Evolutionary conservation across 202 grass and related monocot genomes (phyloP).

Genomic region (Hordeum pubiflorum): DNA sequence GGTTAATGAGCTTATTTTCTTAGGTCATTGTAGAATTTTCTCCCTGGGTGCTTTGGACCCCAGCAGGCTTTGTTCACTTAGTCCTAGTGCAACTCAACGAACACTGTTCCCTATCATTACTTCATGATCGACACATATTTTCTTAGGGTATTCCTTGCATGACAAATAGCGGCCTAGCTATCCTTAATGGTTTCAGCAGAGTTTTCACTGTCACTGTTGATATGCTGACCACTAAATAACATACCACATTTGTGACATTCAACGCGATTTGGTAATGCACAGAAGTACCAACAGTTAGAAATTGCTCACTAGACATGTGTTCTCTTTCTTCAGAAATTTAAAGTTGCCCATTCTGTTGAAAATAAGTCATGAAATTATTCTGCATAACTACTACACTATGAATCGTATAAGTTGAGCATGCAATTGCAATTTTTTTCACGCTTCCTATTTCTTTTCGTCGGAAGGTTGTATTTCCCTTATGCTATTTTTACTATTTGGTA

Average conservation of each 20-base stretch:
- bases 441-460: background rate
- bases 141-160: background rate
- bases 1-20: background rate
- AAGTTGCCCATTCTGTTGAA: background rate
- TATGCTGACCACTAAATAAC: background rate
- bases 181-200: background rate
- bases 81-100: background rate
- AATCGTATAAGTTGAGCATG: background rate
- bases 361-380: background rate
- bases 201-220: background rate
- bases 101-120: background rate
- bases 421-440: constrained; percentile 17
- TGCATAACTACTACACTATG: background rate
- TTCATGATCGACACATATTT: background rate
- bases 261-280: background rate
- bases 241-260: background rate
- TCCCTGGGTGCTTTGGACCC: background rate
- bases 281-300: background rate
- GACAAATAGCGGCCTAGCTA: background rate
- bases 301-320: background rate
- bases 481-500: background rate
- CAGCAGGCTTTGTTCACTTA: background rate
- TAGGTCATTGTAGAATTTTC: background rate
- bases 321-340: background rate
- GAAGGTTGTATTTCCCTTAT: background rate